These are phyloP conservation scores for Myxozyma geophila DNA, from an alignment of 805 yeast species.

Conservation along the genomic window DNA sequence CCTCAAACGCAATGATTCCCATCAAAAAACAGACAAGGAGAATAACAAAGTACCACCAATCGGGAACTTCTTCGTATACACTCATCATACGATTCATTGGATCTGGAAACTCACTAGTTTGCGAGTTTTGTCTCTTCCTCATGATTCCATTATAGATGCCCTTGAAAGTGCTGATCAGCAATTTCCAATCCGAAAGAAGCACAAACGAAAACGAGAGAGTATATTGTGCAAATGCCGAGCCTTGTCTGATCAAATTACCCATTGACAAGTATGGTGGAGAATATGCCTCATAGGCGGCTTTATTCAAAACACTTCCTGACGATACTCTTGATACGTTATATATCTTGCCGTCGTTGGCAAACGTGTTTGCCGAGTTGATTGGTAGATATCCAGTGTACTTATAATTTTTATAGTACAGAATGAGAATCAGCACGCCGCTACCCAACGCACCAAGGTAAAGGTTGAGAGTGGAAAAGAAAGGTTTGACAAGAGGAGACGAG, in stretches of 20 bases:
- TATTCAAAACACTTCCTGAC: conserved; percentile 50
- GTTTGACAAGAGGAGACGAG: conserved; percentile 42
- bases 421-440: conserved; percentile 57
- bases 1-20: conserved; percentile 45
- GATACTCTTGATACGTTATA: conserved; percentile 60
- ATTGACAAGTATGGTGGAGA: conserved; percentile 63
- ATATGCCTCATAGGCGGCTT: conserved; percentile 56
- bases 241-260: conserved; percentile 57
- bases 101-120: conserved; percentile 11
- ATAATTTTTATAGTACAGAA: conserved; percentile 57
- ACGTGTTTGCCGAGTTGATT: conserved; percentile 51
- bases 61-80: conserved; percentile 69
- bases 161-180: conserved; percentile 5
- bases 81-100: conserved; percentile 57
- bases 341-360: conserved; percentile 55
- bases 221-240: conserved; percentile 57
- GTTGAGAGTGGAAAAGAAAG: conserved; percentile 46
- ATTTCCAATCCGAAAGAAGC: conserved; percentile 47
- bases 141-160: conserved; percentile 1
- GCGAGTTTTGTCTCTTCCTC: conserved; percentile 32
- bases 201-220: conserved; percentile 58
- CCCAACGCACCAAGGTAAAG: conserved; percentile 51
- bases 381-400: conserved; percentile 64
- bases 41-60: conserved; percentile 66
- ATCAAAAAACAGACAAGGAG: conserved; percentile 48